Conservation (phyloP, 805 yeast species). For the Ascoidea asiatica region DNA sequence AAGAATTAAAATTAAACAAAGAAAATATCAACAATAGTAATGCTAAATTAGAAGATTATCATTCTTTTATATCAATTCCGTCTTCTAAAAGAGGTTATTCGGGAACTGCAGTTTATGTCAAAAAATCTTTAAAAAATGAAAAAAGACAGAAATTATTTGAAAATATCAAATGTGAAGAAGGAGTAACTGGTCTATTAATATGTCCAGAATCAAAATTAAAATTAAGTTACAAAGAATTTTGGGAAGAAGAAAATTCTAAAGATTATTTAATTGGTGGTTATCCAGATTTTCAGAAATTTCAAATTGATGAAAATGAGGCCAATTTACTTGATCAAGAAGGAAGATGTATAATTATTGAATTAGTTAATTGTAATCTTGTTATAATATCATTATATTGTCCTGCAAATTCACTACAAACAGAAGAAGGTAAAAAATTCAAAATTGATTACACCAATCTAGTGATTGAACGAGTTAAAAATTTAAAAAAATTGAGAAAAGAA, state of each 20-base stretch:
- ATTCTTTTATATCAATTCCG: conserved; percentile 61
- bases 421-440: conserved; percentile 49
- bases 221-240: conserved; percentile 2
- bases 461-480: conserved; percentile 44
- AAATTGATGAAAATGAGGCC: conserved; percentile 21
- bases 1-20: conserved; percentile 67
- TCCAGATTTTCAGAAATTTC: conserved; percentile 19
- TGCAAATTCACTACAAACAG: conserved; percentile 68
- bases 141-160: conserved; percentile 37
- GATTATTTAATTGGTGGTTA: conserved; percentile 59
- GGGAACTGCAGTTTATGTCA: conserved; percentile 79
- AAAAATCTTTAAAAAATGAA: conserved; percentile 34
- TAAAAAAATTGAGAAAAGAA: conserved; percentile 43
- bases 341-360: conserved; percentile 62
- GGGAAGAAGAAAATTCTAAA: conserved; percentile 8
- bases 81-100: conserved; percentile 65
- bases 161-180: conserved; percentile 92
- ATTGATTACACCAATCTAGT: conserved; percentile 43
- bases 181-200: conserved; percentile 58
- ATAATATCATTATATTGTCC: conserved; percentile 74
- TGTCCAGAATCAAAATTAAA: conserved; percentile 4
- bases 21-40: conserved; percentile 30
- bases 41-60: conserved; percentile 41
- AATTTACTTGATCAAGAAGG: conserved; percentile 69
- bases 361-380: conserved; percentile 47